A percentile compares a stretch with the other conserved stretches of the same genome.
Conservation (phyloP, 2,329 filamentous ascomycete genomes). For the Aspergillus transmontanensis region DNA sequence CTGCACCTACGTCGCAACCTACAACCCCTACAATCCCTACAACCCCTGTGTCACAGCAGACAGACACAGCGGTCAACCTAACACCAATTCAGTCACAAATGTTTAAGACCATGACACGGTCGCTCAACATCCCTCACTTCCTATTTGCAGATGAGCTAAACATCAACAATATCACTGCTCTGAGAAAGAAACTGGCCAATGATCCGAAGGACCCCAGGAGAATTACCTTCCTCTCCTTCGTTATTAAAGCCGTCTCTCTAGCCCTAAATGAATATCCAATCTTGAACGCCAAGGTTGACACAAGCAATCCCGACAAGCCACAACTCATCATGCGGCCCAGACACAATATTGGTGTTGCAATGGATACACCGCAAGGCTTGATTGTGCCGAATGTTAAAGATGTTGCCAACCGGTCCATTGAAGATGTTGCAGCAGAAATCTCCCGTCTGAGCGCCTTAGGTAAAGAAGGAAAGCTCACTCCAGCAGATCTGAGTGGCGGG, state of each 20-base stretch:
- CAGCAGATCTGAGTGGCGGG: conserved; percentile 76
- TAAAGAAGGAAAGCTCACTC: conserved; percentile 70
- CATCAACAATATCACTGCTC: conserved; percentile 70
- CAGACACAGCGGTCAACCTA: conserved; percentile 70
- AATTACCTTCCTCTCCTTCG: conserved; percentile 88
- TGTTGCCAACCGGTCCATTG: conserved; percentile 74
- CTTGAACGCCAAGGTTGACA: conserved; percentile 83
- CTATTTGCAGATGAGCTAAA: conserved; percentile 90
- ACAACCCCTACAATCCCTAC: conserved; percentile 27
- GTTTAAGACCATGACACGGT: conserved; percentile 97
- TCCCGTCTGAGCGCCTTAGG: conserved; percentile 72
- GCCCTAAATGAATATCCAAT: conserved; percentile 79
- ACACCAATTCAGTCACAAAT: conserved; percentile 84
- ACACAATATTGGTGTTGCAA: conserved; percentile 94
- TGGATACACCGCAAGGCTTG: conserved; percentile 87
- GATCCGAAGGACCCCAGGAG: conserved; percentile 57
- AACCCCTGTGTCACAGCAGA: conserved; percentile 53
- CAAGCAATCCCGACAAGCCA: conserved; percentile 64
- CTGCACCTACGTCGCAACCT: conserved; percentile 28
- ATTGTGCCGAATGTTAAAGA: conserved; percentile 90
- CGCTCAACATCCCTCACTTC: conserved; percentile 89
- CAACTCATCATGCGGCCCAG: conserved; percentile 75
- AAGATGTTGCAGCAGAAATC: conserved; percentile 77
- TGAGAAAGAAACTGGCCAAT: conserved; percentile 77
- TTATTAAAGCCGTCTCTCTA: conserved; percentile 92